These are phyloP conservation scores for Groenewaldozyma auringiensis DNA, from an alignment of 1,139 yeast genomes.

Conservation along the genomic window DNA sequence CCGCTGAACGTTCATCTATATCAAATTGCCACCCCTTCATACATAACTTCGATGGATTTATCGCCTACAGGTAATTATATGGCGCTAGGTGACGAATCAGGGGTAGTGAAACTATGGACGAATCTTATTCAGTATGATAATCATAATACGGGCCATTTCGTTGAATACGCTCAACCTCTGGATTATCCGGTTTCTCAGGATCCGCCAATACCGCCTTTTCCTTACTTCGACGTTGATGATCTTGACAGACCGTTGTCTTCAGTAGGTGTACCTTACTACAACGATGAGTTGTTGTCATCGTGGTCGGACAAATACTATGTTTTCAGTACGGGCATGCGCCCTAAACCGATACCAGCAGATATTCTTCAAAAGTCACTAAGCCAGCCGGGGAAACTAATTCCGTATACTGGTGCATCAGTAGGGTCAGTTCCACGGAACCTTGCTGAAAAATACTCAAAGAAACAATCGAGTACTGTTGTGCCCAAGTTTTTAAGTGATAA, in stretches of 20 bases:
- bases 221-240: conserved; percentile 39
- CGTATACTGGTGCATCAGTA: conserved; percentile 19
- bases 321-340: conserved; percentile 30
- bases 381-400: neutral
- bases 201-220: conserved; percentile 18
- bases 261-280: conserved; percentile 84
- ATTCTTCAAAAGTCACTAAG: conserved; percentile 18
- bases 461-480: conserved; percentile 30
- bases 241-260: conserved; percentile 51
- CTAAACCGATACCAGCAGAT: conserved; percentile 27
- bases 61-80: conserved; percentile 78
- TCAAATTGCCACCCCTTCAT: conserved; percentile 34
- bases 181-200: conserved; percentile 42
- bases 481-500: conserved; percentile 75
- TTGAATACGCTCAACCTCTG: conserved; percentile 42
- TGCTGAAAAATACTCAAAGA: conserved; percentile 40
- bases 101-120: conserved; percentile 72
- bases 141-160: conserved; percentile 24
- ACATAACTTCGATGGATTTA: conserved; percentile 52
- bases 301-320: conserved; percentile 38
- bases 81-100: conserved; percentile 58
- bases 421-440: conserved; percentile 34
- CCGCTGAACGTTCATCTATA: conserved; percentile 50
- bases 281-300: conserved; percentile 67
- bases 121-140: conserved; percentile 21